phyloP scores from a whole-genome alignment of 192 early-diverging fungal species.

The Coemansia sp. region DNA sequence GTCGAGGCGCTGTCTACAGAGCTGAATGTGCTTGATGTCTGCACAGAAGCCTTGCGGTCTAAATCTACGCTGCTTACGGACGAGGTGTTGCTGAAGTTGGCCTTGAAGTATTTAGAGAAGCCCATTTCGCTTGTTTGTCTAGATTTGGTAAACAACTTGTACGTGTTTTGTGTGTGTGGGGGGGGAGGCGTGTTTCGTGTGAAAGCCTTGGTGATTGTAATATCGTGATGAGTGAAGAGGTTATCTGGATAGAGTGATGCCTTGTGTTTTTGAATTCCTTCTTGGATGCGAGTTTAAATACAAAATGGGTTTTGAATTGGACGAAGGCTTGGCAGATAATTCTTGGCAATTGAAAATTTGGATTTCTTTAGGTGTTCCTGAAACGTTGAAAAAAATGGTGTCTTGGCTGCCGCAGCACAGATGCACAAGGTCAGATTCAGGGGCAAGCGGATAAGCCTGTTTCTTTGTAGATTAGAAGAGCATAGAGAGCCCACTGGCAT shows the following conservation, averaged over 20 bases:
- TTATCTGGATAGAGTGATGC: too few relatives aligned
- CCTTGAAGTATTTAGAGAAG: slow-evolving; percentile 3
- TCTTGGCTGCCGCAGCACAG: not conserved
- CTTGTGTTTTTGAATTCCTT: not conserved
- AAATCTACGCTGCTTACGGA: not conserved
- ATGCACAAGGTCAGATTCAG: not conserved
- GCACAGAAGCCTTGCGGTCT: not conserved
- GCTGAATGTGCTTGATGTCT: not conserved
- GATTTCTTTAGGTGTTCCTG: not conserved
- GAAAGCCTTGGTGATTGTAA: too few relatives aligned
- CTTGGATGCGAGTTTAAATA: not conserved
- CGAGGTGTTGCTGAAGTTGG: slow-evolving; percentile 2
- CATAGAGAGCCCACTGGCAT: not conserved
- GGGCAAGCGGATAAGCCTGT: not conserved
- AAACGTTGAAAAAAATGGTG: not conserved
- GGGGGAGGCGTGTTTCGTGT: too few relatives aligned
- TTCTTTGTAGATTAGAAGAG: too few relatives aligned
- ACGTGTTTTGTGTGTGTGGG: too few relatives aligned
- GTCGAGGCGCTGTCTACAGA: not conserved
- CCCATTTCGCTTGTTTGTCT: not conserved
- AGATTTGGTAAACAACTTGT: not conserved
- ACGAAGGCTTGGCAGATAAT: not conserved
- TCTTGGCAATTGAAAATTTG: not conserved
- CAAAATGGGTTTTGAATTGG: not conserved
- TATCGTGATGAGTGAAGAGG: not conserved